phyloP scores from a whole-genome alignment of 768 basidiomycete species.

The Leccinum subgranulosum region DNA sequence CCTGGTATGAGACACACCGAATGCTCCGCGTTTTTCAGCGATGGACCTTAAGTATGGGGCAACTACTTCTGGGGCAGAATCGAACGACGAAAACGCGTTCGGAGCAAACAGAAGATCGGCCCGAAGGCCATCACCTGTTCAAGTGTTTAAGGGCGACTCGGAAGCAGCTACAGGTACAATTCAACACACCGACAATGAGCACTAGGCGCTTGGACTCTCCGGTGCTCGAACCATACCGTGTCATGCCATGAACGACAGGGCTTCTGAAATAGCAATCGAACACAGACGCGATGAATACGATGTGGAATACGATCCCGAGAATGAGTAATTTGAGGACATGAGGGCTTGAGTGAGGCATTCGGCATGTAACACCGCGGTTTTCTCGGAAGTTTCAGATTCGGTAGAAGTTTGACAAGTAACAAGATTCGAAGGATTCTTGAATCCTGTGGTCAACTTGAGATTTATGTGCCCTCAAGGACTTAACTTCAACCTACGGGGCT shows the following conservation, averaged over 20 bases:
- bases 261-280: constrained; percentile 91
- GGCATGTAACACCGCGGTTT: constrained; percentile 1
- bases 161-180: background rate
- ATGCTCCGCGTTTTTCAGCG: constrained; percentile 63
- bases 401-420: background rate
- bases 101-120: constrained; percentile 74
- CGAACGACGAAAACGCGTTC: constrained; percentile 52
- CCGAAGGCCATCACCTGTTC: constrained; percentile 73
- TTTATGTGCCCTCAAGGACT: background rate
- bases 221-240: constrained; percentile 42
- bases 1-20: constrained; percentile 80
- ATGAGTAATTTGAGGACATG: constrained; percentile 44
- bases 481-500: too few species aligned
- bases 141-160: background rate
- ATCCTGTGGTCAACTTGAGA: background rate
- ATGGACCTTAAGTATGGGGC: constrained; percentile 77
- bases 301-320: constrained; percentile 72
- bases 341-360: constrained; percentile 14
- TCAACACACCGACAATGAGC: constrained; percentile 65
- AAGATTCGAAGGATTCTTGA: background rate
- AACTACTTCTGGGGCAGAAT: constrained; percentile 54
- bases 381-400: background rate
- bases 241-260: constrained; percentile 79
- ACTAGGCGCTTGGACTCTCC: constrained; percentile 71
- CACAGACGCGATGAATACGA: constrained; percentile 64